Percentiles rank a stretch among this genome's conserved stretches.
phyloP scores from a whole-genome alignment of 352 stramenopile species.

The Pythium periplocum region DNA sequence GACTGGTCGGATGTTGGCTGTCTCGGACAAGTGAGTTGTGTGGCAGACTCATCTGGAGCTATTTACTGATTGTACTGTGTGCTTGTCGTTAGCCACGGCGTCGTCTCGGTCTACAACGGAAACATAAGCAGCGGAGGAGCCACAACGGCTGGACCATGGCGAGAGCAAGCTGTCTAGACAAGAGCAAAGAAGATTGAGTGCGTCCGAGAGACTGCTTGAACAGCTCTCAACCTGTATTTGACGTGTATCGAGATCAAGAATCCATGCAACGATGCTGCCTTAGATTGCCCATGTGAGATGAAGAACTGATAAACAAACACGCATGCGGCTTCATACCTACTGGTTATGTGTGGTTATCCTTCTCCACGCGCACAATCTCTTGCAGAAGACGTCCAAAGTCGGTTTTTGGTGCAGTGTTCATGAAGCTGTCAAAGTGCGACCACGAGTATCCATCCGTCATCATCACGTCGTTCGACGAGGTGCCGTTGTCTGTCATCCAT shows the following conservation, averaged over 20 bases:
- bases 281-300: no score
- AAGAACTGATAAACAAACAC: no score
- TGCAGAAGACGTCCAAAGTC: slow-evolving; percentile 50
- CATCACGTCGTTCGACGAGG: slow-evolving; percentile 29
- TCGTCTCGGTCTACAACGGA: slow-evolving; percentile 50
- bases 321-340: no score
- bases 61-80: not conserved
- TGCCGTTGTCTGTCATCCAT: slow-evolving; percentile 1
- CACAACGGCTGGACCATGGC: slow-evolving; percentile 9
- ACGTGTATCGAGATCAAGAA: no score
- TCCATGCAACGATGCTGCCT: no score
- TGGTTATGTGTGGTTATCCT: slow-evolving; percentile 1
- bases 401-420: slow-evolving; percentile 32
- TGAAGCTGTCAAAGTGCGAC: slow-evolving; percentile 74
- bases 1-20: slow-evolving; percentile 38
- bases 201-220: no score
- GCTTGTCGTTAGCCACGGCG: slow-evolving; percentile 25
- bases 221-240: no score
- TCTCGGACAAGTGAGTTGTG: slow-evolving; percentile 65
- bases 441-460: slow-evolving; percentile 76
- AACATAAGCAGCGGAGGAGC: slow-evolving; percentile 9
- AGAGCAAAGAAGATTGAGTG: slow-evolving; percentile 8
- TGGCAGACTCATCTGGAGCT: not conserved
- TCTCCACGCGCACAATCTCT: slow-evolving; percentile 55
- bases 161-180: slow-evolving; percentile 15